Evolutionary conservation across 108 stramenopile genomes (phyloP), one percentile per base, ranked within the genome.

Genomic region (Nitzschia inconspicua): DNA sequence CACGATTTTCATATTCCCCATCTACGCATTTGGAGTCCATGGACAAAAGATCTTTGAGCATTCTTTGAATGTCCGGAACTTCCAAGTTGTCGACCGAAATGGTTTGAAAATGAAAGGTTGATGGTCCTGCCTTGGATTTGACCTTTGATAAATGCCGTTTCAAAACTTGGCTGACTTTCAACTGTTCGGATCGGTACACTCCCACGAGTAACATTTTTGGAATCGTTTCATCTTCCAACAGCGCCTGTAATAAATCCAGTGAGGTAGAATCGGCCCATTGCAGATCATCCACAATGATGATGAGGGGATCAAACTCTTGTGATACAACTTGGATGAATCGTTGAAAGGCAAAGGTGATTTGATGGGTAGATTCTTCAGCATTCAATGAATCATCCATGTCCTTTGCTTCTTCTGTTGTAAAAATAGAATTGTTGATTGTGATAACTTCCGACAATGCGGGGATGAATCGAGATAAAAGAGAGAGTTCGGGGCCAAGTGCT

Each of bases 131-230:
- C 22, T 56, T 54, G 10, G 31, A 19, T 27, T 55, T 23, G 13
- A 67, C 4, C 3, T 32, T 19, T 9, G 19, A 11, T 16, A 67
- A 11, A 22, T 3, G 13, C 13, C 27, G 14, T 4, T 24, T 19
- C 32, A 60, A 47, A 14, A 29, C 34, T 51, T 65, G 62, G 20
- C 43, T 44, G 2, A 44, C 60, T 9, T 67, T 42, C 6, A 77
- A 68, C 44, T 84, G 79, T 43, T 84, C 66, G 47, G 71, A 72
- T 39, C 83, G 70, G 44, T 76, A 78, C 0, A 64, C 32, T 9
- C 79, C 79, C 16, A 80, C 56, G 34, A 84, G 46, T 47, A 84
- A 18, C 23, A 64, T 11, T n/a, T 36, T 36, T 2, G 19, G 34
- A 14, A 20, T 55, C 25, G 27, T 23, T 11, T 4, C 14, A 39